Evolutionary conservation across 441 rosid genomes (phyloP).

Genomic region (Jatropha podagrica): DNA sequence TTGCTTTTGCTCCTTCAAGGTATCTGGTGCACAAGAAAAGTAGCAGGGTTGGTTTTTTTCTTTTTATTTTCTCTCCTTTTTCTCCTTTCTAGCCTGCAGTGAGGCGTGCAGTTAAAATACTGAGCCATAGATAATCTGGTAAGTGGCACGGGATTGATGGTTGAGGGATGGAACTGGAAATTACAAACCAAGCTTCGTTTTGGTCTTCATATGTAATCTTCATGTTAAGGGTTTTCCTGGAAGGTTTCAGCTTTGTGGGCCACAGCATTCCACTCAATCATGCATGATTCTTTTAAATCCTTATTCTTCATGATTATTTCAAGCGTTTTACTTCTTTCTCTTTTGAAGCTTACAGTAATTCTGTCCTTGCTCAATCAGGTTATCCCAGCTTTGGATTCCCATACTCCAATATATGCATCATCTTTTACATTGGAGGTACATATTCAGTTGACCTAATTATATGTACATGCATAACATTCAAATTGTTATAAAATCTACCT

Average conservation of each 20-base stretch:
- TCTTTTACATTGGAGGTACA: constrained; percentile 97
- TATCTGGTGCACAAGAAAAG: background rate
- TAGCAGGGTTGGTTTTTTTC: background rate
- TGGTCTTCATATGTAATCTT: background rate
- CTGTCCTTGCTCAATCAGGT: constrained; percentile 54
- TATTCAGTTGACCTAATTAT: constrained; percentile 1
- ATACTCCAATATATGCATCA: constrained; percentile 85
- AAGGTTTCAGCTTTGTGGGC: constrained; percentile 2
- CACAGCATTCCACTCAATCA: background rate
- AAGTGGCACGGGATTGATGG: constrained; percentile 1
- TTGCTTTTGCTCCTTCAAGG: background rate
- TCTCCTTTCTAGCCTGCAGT: background rate
- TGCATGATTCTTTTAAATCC: background rate
- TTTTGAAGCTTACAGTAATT: background rate
- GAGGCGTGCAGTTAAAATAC: constrained; percentile 1
- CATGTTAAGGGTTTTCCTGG: constrained; percentile 1
- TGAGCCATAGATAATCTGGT: background rate
- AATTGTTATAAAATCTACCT: background rate
- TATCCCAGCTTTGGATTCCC: constrained; percentile 82
- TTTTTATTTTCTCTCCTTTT: background rate
- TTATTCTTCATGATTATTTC: constrained; percentile 8
- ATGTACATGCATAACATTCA: no score
- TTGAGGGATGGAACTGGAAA: constrained; percentile 9
- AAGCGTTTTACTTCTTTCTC: background rate
- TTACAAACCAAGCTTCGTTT: background rate